phyloP scores from a whole-genome alignment of 2,329 filamentous ascomycete genomes.

The Penicillium corylophilum region DNA sequence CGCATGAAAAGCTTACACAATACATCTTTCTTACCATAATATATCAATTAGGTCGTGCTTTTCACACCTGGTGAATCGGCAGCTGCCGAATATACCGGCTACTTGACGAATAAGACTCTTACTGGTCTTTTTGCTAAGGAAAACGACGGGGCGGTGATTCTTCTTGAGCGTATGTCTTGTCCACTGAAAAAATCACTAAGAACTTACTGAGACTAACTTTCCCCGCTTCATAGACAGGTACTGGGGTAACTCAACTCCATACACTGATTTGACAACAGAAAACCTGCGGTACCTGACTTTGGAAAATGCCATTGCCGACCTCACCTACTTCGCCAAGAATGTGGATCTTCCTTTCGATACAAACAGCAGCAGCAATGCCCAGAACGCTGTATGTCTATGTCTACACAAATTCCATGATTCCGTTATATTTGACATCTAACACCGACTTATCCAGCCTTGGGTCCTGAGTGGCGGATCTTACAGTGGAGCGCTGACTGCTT shows the following conservation, averaged over 20 bases:
- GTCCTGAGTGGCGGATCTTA: constrained; percentile 58
- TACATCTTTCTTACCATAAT: neutral
- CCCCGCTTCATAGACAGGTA: constrained; percentile 49
- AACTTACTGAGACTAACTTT: neutral
- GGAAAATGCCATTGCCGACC: constrained; percentile 54
- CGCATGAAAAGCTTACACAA: neutral
- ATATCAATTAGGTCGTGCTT: constrained; percentile 42
- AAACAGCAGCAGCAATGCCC: constrained; percentile 49
- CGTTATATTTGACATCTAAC: neutral
- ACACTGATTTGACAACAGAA: constrained; percentile 50
- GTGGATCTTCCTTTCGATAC: constrained; percentile 56
- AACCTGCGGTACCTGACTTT: constrained; percentile 57
- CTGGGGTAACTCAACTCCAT: constrained; percentile 59
- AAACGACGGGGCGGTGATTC: constrained; percentile 54
- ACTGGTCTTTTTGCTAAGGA: constrained; percentile 54
- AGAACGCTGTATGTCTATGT: constrained; percentile 40
- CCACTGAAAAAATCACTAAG: neutral
- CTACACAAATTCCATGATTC: rapidly evolving
- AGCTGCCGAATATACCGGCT: constrained; percentile 49
- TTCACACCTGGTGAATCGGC: constrained; percentile 56
- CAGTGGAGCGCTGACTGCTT: constrained; percentile 56
- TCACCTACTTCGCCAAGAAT: constrained; percentile 55
- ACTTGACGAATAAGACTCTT: constrained; percentile 52
- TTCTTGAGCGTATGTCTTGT: constrained; percentile 52
- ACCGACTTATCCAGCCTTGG: constrained; percentile 48